Base-by-base conservation (phyloP, 495 filamentous ascomycete species). In the Bombardia bombarda region DNA sequence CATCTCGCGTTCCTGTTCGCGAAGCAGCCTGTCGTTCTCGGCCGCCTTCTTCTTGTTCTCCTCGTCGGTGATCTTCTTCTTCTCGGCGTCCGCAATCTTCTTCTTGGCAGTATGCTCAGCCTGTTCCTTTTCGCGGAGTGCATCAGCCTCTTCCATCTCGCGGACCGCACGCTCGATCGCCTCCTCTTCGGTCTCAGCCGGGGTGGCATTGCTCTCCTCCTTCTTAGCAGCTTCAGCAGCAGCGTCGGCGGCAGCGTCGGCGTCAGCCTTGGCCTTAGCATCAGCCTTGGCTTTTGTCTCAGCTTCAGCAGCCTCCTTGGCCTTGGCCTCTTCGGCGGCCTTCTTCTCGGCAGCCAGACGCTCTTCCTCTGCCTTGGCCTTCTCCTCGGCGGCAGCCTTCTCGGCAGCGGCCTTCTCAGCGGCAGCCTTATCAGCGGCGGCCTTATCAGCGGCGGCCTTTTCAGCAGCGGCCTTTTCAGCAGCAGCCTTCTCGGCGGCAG, bases 301-400 rank as follows among this genome's bases (percentile, higher is more conserved):
- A 43, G 77, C 75, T 57, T 80, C 80, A 38, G 69, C 69, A 42
- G 78, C 77, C 46, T 87, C 78, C 16, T 78, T 74, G 18, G 80
- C 78, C 56, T 83, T 81, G 38, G 75, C 73, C 56, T 90, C 83
- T 51, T 83, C 82, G 28, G 79, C 80, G 38, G 83, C 80, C 52
- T 77, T 74, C 63, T 86, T 69, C 40, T 54, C 46, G 7, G 50
- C 56, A n/a, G 48, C 50, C 12, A 63, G 60, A n/a, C 54, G 53
- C 10, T 69, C 62, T 52, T 70, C 45, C 31, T 62, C 62, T 4
- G 61, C 62, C 4, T 61, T 62, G 45, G 73, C 73, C 56, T 90
- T 82, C 51, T 83, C 82, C 40, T 54, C 46, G 5, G 48, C 56
- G 12, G 48, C 50, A 14, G 62, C 58, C 13, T 53, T 53, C 8